These are phyloP conservation scores for Bruguiera parviflora DNA, from an alignment of 345 rosid genomes.

Conservation along the genomic window DNA sequence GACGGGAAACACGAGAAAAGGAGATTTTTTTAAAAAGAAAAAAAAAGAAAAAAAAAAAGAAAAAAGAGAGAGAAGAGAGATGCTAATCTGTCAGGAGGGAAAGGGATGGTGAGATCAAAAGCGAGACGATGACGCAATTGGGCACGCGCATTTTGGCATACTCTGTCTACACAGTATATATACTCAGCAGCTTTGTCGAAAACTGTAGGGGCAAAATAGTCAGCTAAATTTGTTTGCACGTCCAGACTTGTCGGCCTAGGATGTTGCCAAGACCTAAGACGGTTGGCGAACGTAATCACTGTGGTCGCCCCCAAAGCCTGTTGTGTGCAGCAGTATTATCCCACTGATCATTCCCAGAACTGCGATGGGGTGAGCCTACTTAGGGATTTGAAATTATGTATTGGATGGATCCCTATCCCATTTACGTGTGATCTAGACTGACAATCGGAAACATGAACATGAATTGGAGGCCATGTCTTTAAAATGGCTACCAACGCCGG, in stretches of 20 bases:
- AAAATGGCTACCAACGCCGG: no score
- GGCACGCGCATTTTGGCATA: constrained; percentile 52
- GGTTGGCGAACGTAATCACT: constrained; percentile 11
- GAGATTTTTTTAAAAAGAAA: no score
- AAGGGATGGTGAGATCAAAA: constrained; percentile 11
- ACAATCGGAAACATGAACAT: no score
- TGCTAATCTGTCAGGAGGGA: neutral
- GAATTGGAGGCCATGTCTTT: neutral
- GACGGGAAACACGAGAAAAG: no score
- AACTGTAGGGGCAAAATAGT: constrained; percentile 23
- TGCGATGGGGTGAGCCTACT: neutral
- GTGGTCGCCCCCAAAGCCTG: neutral
- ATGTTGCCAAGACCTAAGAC: constrained; percentile 37
- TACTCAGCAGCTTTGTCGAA: constrained; percentile 32
- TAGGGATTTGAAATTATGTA: neutral
- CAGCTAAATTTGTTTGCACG: constrained; percentile 30
- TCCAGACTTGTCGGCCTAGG: constrained; percentile 34
- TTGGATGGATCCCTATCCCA: no score
- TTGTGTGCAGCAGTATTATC: neutral
- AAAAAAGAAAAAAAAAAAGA: no score
- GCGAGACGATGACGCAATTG: constrained; percentile 39
- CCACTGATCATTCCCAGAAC: neutral
- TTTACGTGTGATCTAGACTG: no score
- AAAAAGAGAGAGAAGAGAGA: neutral
- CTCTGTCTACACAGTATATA: neutral